Conservation (phyloP, 78 protist species). For the Cavenderia fasciculata region DNA sequence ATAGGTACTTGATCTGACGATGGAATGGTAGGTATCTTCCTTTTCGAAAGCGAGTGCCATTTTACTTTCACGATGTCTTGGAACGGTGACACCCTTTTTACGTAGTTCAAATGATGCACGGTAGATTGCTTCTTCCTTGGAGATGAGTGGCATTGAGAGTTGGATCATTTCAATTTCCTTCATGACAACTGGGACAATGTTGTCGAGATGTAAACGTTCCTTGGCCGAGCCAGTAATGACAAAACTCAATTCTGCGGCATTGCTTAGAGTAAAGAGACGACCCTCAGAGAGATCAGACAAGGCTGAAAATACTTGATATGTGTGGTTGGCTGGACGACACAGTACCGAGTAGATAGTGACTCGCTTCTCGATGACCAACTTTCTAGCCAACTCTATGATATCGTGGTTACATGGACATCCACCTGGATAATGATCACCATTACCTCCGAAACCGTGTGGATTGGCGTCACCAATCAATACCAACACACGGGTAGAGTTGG, state of each 20-base stretch:
- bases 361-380: constrained; percentile 1
- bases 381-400: neutral
- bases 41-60: neutral
- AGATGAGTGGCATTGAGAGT: neutral
- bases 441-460: constrained; percentile 19
- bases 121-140: constrained; percentile 47
- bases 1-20: neutral
- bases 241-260: neutral
- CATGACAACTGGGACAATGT: neutral
- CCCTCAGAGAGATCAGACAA: constrained; percentile 49
- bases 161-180: neutral
- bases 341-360: constrained; percentile 43
- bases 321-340: neutral
- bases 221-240: constrained; percentile 38
- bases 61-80: neutral
- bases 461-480: constrained; percentile 58
- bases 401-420: constrained; percentile 73
- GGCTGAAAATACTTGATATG: constrained; percentile 2
- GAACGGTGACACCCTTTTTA: neutral
- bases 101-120: constrained; percentile 38
- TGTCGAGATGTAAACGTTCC: constrained; percentile 23
- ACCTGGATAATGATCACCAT: constrained; percentile 1
- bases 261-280: neutral
- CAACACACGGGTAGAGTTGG: constrained; percentile 12
- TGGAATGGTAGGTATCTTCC: neutral